Conservation (phyloP, 495 filamentous ascomycete species). For the Xylaria intraflava region DNA sequence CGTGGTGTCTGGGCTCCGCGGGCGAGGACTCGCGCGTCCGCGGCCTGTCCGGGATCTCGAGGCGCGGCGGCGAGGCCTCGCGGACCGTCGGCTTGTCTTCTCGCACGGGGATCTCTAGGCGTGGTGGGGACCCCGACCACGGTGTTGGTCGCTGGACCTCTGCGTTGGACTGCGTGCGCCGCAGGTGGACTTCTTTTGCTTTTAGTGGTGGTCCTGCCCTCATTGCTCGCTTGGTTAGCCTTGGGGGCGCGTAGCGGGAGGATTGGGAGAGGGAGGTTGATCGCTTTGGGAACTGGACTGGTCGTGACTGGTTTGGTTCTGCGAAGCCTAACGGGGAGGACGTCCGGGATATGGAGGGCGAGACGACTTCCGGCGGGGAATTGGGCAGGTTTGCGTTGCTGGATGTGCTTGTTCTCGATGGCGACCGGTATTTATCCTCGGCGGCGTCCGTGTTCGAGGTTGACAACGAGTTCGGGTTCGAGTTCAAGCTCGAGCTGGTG, state of each 20-base stretch:
- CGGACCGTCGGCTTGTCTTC: not conserved
- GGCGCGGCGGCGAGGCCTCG: not conserved
- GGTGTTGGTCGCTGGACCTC: not conserved
- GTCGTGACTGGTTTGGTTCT: not conserved
- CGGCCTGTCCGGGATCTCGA: not conserved
- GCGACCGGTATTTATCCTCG: not conserved
- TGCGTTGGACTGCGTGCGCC: constrained; percentile 8
- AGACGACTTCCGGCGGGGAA: not conserved
- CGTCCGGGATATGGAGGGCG: not conserved
- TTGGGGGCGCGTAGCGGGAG: constrained; percentile 1
- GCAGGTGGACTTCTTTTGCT: constrained; percentile 4
- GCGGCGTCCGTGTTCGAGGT: not conserved
- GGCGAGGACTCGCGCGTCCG: too few species aligned
- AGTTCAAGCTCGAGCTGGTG: not conserved
- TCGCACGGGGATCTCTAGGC: not conserved
- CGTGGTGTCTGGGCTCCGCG: too few species aligned
- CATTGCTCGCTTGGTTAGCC: not conserved
- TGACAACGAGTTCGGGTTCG: not conserved
- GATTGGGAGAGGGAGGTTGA: constrained; percentile 8
- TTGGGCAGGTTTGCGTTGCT: not conserved
- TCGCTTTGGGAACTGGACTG: constrained; percentile 4
- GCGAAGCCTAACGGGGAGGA: not conserved
- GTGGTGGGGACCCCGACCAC: not conserved
- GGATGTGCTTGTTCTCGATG: not conserved
- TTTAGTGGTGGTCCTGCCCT: not conserved